Conservation (phyloP, 495 filamentous ascomycete genomes). For the Neurospora intermedia region DNA sequence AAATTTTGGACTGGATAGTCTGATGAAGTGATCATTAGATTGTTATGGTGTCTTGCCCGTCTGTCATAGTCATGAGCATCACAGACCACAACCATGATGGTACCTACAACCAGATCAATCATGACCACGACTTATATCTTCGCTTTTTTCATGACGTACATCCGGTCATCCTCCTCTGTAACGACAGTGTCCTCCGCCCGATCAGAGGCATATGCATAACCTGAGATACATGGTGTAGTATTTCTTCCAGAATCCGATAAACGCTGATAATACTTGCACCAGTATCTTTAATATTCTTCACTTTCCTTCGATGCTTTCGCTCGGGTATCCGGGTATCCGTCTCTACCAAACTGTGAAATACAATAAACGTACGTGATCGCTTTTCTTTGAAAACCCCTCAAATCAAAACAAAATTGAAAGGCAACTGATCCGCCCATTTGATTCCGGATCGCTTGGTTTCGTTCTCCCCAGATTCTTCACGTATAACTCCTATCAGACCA, state of each 20-base stretch:
- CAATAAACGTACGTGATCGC: neutral
- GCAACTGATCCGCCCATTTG: neutral
- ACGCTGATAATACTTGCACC: neutral
- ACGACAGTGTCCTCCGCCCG: neutral
- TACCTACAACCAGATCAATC: neutral
- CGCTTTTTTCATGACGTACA: neutral
- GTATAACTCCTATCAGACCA: too few relatives aligned
- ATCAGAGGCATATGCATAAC: neutral
- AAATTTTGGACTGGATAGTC: neutral
- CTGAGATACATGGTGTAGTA: constrained; percentile 5
- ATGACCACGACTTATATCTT: neutral
- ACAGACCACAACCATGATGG: neutral
- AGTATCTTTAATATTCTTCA: neutral
- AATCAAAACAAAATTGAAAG: neutral
- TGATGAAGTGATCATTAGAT: neutral
- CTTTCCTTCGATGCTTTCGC: neutral
- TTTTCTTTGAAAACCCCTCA: neutral
- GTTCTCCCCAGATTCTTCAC: neutral
- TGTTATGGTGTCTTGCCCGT: neutral
- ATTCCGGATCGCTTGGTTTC: neutral
- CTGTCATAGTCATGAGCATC: neutral
- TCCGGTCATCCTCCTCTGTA: neutral
- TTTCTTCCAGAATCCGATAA: neutral
- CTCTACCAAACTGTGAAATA: neutral
- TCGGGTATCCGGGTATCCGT: neutral